Evolutionary conservation across 305 asterid species (phyloP).

Genomic region (Rubia balearica): DNA sequence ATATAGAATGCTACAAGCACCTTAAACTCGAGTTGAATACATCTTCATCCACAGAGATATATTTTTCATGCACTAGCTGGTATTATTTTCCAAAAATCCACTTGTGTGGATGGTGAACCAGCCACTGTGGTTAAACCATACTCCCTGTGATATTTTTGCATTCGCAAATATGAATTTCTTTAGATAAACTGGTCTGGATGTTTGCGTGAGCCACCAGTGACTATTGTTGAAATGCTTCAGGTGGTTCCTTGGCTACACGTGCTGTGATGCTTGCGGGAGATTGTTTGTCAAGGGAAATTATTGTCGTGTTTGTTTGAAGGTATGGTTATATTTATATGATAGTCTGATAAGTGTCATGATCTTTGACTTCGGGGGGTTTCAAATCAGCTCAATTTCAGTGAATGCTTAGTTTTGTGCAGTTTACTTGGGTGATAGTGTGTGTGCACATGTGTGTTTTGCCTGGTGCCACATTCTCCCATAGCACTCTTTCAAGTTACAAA

Average conservation of each 20-base stretch:
- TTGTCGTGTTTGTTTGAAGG: conserved; percentile 98
- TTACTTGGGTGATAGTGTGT: background rate
- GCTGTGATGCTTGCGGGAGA: conserved; percentile 99
- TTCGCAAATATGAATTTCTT: background rate
- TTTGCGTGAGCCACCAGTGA: conserved; percentile 10
- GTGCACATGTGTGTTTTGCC: background rate
- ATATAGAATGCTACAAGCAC: background rate
- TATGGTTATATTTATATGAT: conserved; percentile 14
- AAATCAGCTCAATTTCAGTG: background rate
- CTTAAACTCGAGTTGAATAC: background rate
- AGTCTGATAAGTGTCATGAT: background rate
- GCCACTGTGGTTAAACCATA: no score
- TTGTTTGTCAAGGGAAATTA: conserved; percentile 89
- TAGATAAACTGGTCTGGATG: background rate
- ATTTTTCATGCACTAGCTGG: background rate
- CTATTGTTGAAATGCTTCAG: conserved; percentile 41
- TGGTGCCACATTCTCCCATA: background rate
- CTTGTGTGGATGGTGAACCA: background rate
- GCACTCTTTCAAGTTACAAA: background rate
- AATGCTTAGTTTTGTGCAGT: background rate
- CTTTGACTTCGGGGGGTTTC: background rate
- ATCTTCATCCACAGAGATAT: background rate
- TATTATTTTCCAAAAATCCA: background rate
- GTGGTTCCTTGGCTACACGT: conserved; percentile 98
- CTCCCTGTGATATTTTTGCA: no score